Conservation (phyloP, 106 monocot species). For the Acorus gramineus region DNA sequence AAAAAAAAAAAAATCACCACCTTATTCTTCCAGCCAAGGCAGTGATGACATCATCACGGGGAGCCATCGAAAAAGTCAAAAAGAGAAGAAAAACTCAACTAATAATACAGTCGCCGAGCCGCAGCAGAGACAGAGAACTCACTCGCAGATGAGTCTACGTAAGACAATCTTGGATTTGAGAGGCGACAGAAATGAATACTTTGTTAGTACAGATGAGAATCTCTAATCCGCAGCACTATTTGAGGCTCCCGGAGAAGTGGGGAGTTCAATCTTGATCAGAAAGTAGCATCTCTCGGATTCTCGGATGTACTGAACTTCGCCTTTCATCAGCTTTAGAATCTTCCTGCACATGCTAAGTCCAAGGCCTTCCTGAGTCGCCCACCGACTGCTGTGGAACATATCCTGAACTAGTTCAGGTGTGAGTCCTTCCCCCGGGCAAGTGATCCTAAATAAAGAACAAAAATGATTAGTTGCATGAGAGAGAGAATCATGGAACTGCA, state of each 20-base stretch:
- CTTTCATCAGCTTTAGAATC: slow-evolving; percentile 71
- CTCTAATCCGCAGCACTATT: too few relatives aligned
- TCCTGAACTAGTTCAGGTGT: slow-evolving; percentile 82
- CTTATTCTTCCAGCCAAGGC: too few relatives aligned
- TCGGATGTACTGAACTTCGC: slow-evolving; percentile 83
- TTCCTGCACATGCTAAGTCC: slow-evolving; percentile 57
- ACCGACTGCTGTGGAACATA: slow-evolving; percentile 70
- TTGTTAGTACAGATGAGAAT: too few relatives aligned
- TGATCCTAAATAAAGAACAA: slow-evolving; percentile 32
- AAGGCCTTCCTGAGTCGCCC: slow-evolving; percentile 79
- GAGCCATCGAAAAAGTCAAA: too few relatives aligned
- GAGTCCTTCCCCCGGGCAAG: slow-evolving; percentile 77
- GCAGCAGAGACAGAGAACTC: too few relatives aligned
- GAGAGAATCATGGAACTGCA: background rate
- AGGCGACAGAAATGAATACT: too few relatives aligned
- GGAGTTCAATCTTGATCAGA: slow-evolving; percentile 44
- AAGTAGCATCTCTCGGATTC: slow-evolving; percentile 79
- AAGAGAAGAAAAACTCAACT: too few relatives aligned
- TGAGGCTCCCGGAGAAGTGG: slow-evolving; percentile 10
- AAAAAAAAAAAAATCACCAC: too few relatives aligned
- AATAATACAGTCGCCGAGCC: too few relatives aligned
- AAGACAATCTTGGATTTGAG: too few relatives aligned
- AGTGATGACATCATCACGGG: too few relatives aligned
- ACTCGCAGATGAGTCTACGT: too few relatives aligned
- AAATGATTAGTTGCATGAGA: background rate